A percentile compares a stretch with the other conserved stretches of the same genome.
Evolutionary conservation across 2,329 filamentous ascomycete species (phyloP).

Genomic region (Paradendryphiella salina): DNA sequence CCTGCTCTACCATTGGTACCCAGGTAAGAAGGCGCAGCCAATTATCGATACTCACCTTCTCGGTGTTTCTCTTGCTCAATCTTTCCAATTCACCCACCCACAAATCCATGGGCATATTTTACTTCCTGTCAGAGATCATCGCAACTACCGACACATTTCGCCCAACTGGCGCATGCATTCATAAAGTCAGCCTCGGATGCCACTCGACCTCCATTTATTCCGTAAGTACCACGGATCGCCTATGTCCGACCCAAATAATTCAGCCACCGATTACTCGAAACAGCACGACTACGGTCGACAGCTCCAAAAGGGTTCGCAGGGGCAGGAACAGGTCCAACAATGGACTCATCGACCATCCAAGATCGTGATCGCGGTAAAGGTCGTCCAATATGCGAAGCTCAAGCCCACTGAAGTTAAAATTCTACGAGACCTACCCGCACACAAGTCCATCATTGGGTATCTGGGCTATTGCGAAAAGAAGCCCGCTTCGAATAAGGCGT

Average conservation of each 20-base stretch:
- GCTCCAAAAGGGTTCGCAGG: slow-evolving; percentile 15
- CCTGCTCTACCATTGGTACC: too few species aligned
- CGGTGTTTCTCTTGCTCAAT: too few species aligned
- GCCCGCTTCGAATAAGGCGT: not conserved
- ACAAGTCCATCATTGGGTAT: slow-evolving; percentile 16
- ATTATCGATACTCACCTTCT: too few species aligned
- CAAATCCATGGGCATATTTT: not conserved
- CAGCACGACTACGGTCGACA: not conserved
- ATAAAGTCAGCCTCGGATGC: not conserved
- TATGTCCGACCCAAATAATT: not conserved
- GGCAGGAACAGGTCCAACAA: slow-evolving; percentile 16
- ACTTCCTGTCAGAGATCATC: not conserved
- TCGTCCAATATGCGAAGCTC: not conserved
- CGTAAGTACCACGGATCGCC: not conserved
- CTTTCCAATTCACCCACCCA: too few species aligned
- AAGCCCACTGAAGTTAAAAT: slow-evolving; percentile 16
- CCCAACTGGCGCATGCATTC: not conserved
- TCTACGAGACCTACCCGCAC: slow-evolving; percentile 11
- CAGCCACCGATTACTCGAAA: not conserved
- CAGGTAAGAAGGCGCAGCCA: too few species aligned
- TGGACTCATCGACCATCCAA: slow-evolving; percentile 11
- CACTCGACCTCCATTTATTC: not conserved
- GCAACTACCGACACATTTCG: not conserved
- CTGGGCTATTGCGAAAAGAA: slow-evolving; percentile 8
- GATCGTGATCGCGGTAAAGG: slow-evolving; percentile 19